These are phyloP conservation scores for Fraxinus quadrangulata DNA, from an alignment of 257 asterid species.

Conservation along the genomic window DNA sequence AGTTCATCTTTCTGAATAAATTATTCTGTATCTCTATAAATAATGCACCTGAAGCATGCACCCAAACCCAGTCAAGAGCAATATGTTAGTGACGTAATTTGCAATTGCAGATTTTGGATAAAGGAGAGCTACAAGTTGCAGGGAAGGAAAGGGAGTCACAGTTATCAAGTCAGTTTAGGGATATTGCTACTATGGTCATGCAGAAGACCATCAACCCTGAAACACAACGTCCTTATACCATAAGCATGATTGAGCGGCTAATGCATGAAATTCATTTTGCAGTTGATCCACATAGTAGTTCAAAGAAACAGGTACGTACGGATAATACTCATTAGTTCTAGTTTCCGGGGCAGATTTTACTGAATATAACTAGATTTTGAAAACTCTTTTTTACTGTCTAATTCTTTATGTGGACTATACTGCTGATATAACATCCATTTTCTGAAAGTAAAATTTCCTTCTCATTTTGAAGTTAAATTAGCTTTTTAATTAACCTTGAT, in stretches of 20 bases:
- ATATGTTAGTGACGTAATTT: constrained; percentile 13
- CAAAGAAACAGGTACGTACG: constrained; percentile 82
- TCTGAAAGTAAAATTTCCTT: neutral
- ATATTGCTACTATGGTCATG: constrained; percentile 91
- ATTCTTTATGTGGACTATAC: constrained; percentile 8
- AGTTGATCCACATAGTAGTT: constrained; percentile 86
- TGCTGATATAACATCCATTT: constrained; percentile 1
- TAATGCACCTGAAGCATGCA: constrained; percentile 3
- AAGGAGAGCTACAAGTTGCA: constrained; percentile 96
- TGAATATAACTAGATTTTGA: neutral
- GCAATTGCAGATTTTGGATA: constrained; percentile 79
- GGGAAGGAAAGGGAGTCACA: constrained; percentile 97
- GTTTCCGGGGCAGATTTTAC: neutral
- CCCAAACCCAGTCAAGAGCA: neutral
- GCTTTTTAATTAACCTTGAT: neutral
- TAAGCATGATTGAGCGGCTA: constrained; percentile 93
- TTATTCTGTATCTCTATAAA: neutral
- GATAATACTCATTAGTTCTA: constrained; percentile 1
- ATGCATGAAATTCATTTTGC: constrained; percentile 96
- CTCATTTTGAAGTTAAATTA: constrained; percentile 1
- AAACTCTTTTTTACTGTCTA: neutral
- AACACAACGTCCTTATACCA: constrained; percentile 89
- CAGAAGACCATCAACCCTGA: constrained; percentile 91
- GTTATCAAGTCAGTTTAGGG: constrained; percentile 86
- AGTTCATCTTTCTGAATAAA: neutral